Percentiles rank a stretch among this genome's conserved stretches.
phyloP scores from a whole-genome alignment of 169 alveolate species.

The Plasmodium coatneyi region DNA sequence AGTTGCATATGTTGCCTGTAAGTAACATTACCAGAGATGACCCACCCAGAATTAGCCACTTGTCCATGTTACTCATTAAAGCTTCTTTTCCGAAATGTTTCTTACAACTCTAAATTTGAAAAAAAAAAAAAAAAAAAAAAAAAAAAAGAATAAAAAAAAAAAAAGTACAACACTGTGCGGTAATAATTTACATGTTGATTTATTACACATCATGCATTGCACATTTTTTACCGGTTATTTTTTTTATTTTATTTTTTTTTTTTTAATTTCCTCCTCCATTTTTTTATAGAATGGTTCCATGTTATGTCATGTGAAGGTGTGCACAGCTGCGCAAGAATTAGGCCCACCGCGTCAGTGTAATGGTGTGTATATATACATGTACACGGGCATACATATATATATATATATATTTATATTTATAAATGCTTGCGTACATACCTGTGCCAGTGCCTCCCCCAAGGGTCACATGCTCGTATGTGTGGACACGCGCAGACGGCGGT shows the following conservation, averaged over 20 bases:
- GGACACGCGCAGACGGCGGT: not conserved
- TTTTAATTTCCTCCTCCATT: not conserved
- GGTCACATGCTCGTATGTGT: not conserved
- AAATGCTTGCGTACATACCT: not conserved
- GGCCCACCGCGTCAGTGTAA: not conserved
- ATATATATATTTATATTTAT: not conserved
- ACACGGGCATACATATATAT: not conserved
- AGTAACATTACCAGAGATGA: not conserved
- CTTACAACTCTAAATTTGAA: not conserved
- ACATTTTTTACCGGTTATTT: not conserved
- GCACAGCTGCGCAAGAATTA: not conserved
- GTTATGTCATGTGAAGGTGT: not conserved
- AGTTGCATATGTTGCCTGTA: not conserved
- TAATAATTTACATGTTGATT: not conserved
- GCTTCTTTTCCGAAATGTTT: not conserved
- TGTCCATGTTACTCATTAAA: not conserved
- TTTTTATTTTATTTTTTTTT: not conserved
- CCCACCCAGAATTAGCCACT: not conserved
- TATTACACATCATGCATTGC: not conserved
- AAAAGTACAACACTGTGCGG: not conserved
- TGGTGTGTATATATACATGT: not conserved
- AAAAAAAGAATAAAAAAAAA: not conserved
- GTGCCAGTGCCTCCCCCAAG: not conserved
- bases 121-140: not conserved
- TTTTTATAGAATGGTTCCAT: slow-evolving; percentile 6